Evolutionary conservation across 148 eudicot genomes (phyloP), one percentile per base, ranked within the genome.

Genomic region (Cornus kousa): DNA sequence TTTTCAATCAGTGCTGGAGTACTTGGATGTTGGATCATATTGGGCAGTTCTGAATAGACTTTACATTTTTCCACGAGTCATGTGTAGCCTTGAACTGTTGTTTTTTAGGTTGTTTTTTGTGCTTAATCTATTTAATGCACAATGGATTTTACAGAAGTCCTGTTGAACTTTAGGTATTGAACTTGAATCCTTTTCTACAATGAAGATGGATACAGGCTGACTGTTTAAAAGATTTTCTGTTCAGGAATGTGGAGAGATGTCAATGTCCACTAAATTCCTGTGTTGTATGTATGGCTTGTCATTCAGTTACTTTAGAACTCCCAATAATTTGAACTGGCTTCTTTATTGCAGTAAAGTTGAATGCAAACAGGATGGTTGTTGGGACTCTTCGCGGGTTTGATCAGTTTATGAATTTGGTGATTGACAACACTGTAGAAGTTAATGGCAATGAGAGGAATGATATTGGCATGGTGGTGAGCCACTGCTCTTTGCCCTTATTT

Each of bases 401-500:
- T 62, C 91, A 89, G 83, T 89, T 89, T 43, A 89, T 89, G 91
- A 87, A 89, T 76, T 82, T 89, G 19, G 89, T 89, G 80, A 77
- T 92, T 69, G 97, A 92, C 83, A 92, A 90, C 82, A 92, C 93
- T 1, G 87, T 88, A 76, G 97, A 92, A 86, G 91, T 90, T 31
- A 92, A 90, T 33, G 97, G 94, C 68, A 83, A 92, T 82, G 94
- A 90, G 70, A 89, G 80, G 70, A 90, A 76, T 48, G 97, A 92
- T 13, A 92, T 92, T 8, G 97, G 97, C 88, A 92, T 87, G 94
- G 97, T 90, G 94, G 94, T 92, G 76, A 84, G 93, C 82, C 33
- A 10, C 17, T 67, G 17, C 23, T 3, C 8, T 62, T 62, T 2
- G 1, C 66, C 66, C 17, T 53, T 53, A 43, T 53, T 16, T 62